Evolutionary conservation across 306 rosid species (phyloP).

Genomic region (Castanea crenata): DNA sequence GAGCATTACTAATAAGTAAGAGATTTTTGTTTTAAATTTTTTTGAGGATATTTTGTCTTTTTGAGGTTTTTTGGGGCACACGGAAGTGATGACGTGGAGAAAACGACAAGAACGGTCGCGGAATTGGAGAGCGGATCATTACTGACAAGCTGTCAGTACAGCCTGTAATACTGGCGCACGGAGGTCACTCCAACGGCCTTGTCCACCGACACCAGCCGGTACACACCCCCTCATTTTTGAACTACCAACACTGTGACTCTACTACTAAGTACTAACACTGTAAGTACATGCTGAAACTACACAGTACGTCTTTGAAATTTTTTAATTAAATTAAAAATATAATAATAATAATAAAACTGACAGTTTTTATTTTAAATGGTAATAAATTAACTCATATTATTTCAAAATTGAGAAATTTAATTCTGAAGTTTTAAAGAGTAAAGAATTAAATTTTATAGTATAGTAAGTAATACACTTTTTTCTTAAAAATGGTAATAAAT

Average conservation of each 20-base stretch:
- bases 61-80: not conserved
- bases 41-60: not conserved
- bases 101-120: slow-evolving; percentile 41
- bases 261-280: too few relatives aligned
- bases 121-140: slow-evolving; percentile 25
- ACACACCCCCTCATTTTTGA: not conserved
- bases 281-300: too few relatives aligned
- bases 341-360: too few relatives aligned
- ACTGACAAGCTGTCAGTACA: slow-evolving; percentile 42
- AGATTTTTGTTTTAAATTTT: slow-evolving; percentile 2
- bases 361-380: too few relatives aligned
- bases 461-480: too few relatives aligned
- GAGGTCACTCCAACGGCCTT: slow-evolving; percentile 28
- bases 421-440: too few relatives aligned
- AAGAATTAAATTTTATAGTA: too few relatives aligned
- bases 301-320: too few relatives aligned
- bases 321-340: too few relatives aligned
- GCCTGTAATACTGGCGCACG: slow-evolving; percentile 21
- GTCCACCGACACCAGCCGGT: slow-evolving; percentile 40
- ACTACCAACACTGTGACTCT: not conserved
- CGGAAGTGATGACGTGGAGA: slow-evolving; percentile 31
- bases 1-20: slow-evolving; percentile 31
- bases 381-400: too few relatives aligned
- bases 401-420: too few relatives aligned
- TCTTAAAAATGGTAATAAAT: not conserved